phyloP scores from a whole-genome alignment of 192 early-diverging fungal genomes.

The Backusella luteola region DNA sequence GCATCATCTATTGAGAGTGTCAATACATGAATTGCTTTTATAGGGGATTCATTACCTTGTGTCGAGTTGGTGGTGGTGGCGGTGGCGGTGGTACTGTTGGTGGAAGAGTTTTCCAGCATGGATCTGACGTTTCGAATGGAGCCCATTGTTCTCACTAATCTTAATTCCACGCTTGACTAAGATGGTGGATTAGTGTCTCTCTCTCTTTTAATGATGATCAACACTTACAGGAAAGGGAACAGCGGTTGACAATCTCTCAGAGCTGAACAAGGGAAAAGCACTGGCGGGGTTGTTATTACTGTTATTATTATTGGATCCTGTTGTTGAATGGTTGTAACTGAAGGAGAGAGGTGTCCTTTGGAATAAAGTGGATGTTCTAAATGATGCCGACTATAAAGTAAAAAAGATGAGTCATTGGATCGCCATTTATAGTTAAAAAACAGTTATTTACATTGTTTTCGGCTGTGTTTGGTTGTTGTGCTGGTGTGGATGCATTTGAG shows the following conservation, averaged over 20 bases:
- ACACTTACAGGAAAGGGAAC: constrained; percentile 34
- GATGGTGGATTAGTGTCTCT: neutral
- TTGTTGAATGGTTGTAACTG: neutral
- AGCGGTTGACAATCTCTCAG: constrained; percentile 7
- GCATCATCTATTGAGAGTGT: neutral
- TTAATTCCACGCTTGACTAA: constrained; percentile 31
- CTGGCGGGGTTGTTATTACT: neutral
- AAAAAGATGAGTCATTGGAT: neutral
- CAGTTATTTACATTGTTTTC: neutral
- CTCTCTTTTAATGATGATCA: neutral
- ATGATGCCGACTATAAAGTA: neutral
- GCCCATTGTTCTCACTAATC: constrained; percentile 26
- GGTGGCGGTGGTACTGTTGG: neutral
- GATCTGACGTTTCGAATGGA: constrained; percentile 31
- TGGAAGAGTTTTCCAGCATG: constrained; percentile 19
- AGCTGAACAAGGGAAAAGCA: neutral
- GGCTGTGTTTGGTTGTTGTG: neutral
- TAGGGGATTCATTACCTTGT: constrained; percentile 3
- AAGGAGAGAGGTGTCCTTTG: constrained; percentile 7
- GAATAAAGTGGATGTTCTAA: neutral
- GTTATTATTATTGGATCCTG: neutral
- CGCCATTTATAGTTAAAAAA: no score
- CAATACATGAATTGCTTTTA: no score
- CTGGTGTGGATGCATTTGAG: neutral
- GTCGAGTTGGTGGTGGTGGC: neutral